Conservation (phyloP, 176 grass and related monocot genomes). For the Musa beccarii region DNA sequence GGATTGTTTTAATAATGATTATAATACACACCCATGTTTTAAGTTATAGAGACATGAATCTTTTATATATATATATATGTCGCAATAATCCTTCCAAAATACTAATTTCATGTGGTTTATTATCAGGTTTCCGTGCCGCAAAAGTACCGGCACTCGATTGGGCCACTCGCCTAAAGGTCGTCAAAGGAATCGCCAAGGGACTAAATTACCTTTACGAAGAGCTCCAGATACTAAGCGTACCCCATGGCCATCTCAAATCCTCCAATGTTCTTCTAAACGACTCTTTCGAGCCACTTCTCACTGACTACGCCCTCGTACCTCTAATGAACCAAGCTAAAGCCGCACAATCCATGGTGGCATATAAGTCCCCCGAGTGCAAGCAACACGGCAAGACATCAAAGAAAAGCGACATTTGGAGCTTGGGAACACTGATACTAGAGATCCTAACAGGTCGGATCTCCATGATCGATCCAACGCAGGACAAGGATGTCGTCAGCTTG, state of each 20-base stretch:
- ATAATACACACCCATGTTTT: too few relatives aligned
- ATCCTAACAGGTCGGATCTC: not conserved
- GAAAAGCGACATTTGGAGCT: slow-evolving; percentile 87
- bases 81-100: too few relatives aligned
- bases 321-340: slow-evolving; percentile 82
- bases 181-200: slow-evolving; percentile 51
- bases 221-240: slow-evolving; percentile 72
- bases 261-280: slow-evolving; percentile 65
- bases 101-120: too few relatives aligned
- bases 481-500: not conserved
- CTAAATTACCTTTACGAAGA: slow-evolving; percentile 79
- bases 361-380: slow-evolving; percentile 56
- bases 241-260: slow-evolving; percentile 85
- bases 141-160: slow-evolving; percentile 48
- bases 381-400: slow-evolving; percentile 57
- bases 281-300: not conserved
- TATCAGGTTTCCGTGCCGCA: not conserved
- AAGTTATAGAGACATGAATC: too few relatives aligned
- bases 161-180: slow-evolving; percentile 44
- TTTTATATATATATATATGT: too few relatives aligned
- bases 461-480: not conserved
- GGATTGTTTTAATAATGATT: too few relatives aligned
- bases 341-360: slow-evolving; percentile 67
- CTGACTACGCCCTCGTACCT: slow-evolving; percentile 72
- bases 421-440: slow-evolving; percentile 58